Evolutionary conservation across 768 basidiomycete species (phyloP), one percentile per base, ranked within the genome.

Genomic region (Mycena capillaripes): DNA sequence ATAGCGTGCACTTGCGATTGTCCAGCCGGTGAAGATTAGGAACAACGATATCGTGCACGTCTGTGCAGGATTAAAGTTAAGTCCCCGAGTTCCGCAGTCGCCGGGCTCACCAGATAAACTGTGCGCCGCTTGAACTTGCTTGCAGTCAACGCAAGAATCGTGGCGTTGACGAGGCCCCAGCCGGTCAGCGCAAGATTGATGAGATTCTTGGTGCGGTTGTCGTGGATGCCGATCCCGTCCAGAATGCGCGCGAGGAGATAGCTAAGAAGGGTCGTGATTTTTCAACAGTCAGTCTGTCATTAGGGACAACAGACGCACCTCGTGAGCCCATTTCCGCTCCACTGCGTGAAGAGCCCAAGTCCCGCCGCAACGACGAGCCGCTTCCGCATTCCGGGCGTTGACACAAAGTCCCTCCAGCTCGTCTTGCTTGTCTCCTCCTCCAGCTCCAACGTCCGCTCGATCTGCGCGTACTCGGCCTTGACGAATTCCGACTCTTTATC

Each of bases 251-350:
- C 84, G 67, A 91, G 80, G 80, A 89, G 88, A 75, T 89, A 89
- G 14, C 87, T 88, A 46, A 11, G n/a, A n/a, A n/a, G n/a, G n/a
- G n/a, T n/a, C n/a, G n/a, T n/a, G n/a, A n/a, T n/a, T n/a, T n/a
- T n/a, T n/a, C n/a, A n/a, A n/a, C n/a, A n/a, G n/a, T n/a, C n/a
- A n/a, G n/a, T n/a, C n/a, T n/a, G n/a, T 16, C 17, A 9, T 30
- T 1, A 38, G 9, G 42, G 53, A 61, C 34, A 19, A 59, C 57
- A 40, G 23, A 44, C 50, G 16, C 14, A 72, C 59, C 36, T 68
- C n/a, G 86, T 87, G 50, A 92, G 78, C 7, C 90, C 90, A 73
- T 92, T 91, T 52, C 90, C 90, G 74, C 88, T 89, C 90, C 89
- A 91, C 72, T 91, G 89, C 8, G 90, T 91, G 56, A 86, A 87